Percentiles rank a stretch among this genome's conserved stretches.
phyloP scores from a whole-genome alignment of 495 filamentous ascomycete genomes.

The Pseudotulostoma volvatum region DNA sequence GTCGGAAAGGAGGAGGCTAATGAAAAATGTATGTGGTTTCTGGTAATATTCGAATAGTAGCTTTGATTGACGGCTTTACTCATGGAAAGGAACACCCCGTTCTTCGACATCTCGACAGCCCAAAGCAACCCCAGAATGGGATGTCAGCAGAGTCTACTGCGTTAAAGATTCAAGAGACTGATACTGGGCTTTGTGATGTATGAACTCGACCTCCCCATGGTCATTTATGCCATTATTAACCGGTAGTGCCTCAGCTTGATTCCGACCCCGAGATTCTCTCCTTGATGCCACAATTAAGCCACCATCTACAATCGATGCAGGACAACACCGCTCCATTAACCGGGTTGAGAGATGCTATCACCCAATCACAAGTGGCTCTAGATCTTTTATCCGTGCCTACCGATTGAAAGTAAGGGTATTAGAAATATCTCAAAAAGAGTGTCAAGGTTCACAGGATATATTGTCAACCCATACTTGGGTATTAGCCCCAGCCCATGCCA shows the following conservation, averaged over 20 bases:
- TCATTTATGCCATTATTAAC: not conserved
- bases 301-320: constrained; percentile 41
- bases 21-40: constrained; percentile 26
- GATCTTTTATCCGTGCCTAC: constrained; percentile 21
- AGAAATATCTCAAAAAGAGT: no score
- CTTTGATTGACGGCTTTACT: not conserved
- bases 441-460: no score
- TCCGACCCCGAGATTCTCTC: constrained; percentile 19
- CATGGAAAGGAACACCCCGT: constrained; percentile 26
- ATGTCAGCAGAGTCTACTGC: constrained; percentile 16
- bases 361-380: constrained; percentile 33
- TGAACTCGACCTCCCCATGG: constrained; percentile 2
- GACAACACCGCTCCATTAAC: constrained; percentile 35
- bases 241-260: constrained; percentile 24
- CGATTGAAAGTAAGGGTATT: constrained; percentile 24
- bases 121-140: constrained; percentile 5
- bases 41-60: not conserved
- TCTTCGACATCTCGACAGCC: constrained; percentile 20
- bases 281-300: constrained; percentile 31
- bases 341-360: constrained; percentile 36
- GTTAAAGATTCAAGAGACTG: constrained; percentile 9
- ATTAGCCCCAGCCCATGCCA: no score
- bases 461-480: no score
- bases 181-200: constrained; percentile 20
- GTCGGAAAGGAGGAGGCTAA: constrained; percentile 25